phyloP scores from a whole-genome alignment of 1,139 yeast species.

The Geotrichum citri-aurantii region DNA sequence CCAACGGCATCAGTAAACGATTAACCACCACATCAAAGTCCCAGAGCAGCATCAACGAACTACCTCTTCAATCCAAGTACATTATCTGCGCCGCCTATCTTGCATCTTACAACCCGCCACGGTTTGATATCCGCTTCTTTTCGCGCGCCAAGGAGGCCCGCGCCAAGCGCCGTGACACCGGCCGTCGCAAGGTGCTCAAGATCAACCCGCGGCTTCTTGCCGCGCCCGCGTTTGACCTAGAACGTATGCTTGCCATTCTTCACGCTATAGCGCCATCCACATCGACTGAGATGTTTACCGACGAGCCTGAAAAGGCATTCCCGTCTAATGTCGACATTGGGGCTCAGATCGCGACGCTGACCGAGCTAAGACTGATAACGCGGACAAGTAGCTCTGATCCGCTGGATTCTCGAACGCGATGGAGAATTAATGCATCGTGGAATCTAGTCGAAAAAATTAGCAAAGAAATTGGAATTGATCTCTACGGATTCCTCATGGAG shows the following conservation, averaged over 20 bases:
- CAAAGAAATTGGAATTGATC: slow-evolving; percentile 48
- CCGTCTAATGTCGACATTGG: slow-evolving; percentile 47
- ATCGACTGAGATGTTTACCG: slow-evolving; percentile 24
- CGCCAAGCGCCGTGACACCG: slow-evolving; percentile 40
- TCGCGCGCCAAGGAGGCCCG: slow-evolving; percentile 52
- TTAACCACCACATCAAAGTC: background rate
- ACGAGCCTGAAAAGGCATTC: slow-evolving; percentile 25
- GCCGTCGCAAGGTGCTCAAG: slow-evolving; percentile 42
- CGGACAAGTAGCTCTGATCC: slow-evolving; percentile 50
- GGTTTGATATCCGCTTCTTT: slow-evolving; percentile 54
- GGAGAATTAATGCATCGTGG: slow-evolving; percentile 61
- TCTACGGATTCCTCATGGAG: slow-evolving; percentile 45
- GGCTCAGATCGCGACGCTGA: slow-evolving; percentile 56
- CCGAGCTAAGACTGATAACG: slow-evolving; percentile 48
- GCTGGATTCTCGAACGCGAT: slow-evolving; percentile 54
- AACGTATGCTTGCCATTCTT: slow-evolving; percentile 60
- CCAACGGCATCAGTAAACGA: background rate
- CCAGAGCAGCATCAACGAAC: slow-evolving; percentile 20
- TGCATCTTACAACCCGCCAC: slow-evolving; percentile 61
- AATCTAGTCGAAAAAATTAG: slow-evolving; percentile 48
- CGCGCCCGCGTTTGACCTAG: slow-evolving; percentile 61
- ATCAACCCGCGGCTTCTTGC: slow-evolving; percentile 52
- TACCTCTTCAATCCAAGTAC: slow-evolving; percentile 55
- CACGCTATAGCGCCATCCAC: slow-evolving; percentile 45
- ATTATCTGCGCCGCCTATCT: slow-evolving; percentile 62